Evolutionary conservation across 306 rosid genomes (phyloP).

Genomic region (Dryas drummondii): DNA sequence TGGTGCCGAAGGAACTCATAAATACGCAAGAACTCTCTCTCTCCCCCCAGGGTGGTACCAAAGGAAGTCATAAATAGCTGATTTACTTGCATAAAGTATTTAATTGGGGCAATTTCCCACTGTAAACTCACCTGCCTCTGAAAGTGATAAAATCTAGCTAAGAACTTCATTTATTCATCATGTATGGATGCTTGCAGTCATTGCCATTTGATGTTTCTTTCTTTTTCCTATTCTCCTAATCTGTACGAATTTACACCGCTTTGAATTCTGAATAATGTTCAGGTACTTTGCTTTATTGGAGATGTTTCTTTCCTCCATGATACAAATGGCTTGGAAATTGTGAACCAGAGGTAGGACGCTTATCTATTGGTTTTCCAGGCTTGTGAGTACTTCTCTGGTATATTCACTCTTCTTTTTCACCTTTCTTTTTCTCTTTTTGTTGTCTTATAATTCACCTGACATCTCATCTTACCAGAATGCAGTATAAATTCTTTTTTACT

Average conservation of each 20-base stretch:
- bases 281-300: slow-evolving; percentile 87
- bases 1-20: too few relatives aligned
- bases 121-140: too few relatives aligned
- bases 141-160: not conserved
- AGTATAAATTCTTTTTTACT: not conserved
- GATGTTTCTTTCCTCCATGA: slow-evolving; percentile 93
- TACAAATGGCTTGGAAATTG: slow-evolving; percentile 81
- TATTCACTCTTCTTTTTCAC: not conserved
- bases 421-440: not conserved
- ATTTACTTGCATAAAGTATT: too few relatives aligned
- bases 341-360: slow-evolving; percentile 67
- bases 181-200: not conserved
- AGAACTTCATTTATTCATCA: not conserved
- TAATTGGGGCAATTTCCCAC: not conserved
- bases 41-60: too few relatives aligned
- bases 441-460: not conserved
- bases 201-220: not conserved
- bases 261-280: slow-evolving; percentile 26
- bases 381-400: slow-evolving; percentile 13
- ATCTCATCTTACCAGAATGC: too few relatives aligned
- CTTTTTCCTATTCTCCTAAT: slow-evolving; percentile 10
- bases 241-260: slow-evolving; percentile 13
- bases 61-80: too few relatives aligned
- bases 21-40: too few relatives aligned
- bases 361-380: slow-evolving; percentile 23